Base-by-base conservation (phyloP, 306 rosid genomes). In the Leucaena leucocephala region DNA sequence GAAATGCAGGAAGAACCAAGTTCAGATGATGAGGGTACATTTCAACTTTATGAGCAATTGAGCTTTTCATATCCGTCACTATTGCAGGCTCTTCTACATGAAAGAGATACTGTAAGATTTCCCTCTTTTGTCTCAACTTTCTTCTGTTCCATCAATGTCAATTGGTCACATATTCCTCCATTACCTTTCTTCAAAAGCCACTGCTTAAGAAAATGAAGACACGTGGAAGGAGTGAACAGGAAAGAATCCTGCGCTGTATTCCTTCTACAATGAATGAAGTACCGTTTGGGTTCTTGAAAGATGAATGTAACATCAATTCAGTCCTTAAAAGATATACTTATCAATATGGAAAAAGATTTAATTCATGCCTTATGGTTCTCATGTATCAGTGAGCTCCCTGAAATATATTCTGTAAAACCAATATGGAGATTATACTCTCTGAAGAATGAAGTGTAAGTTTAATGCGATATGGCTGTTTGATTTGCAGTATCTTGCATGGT, bases 401-500 rank as follows among this genome's bases (percentile, higher is more conserved):
- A 22, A 54, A 2, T 52, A 0, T 17, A 6, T 54, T n/a, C 7
- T 6, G 21, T 15, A 16, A 15, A 6, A 14, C 19, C 68, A 13
- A 7, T 22, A 13, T 35, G 3, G 68, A 35, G 21, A 33, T 7
- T 34, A 35, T 63, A 15, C 68, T 14, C 21, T 63, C 35, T 63
- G 17, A 5, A 35, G 44, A 34, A 34, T n/a, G 12, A 67, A n/a
- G 17, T n/a, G 46, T 8, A 58, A 72, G 45, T 71, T 11, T 11
- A 12, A 48, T 44, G 58, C 7, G 67, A 54, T 15, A n/a, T n/a
- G 21, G 59, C 44, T 70, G 22, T 58, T 70, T 68, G 8, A 19
- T 77, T 81, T 76, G 68, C 89, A 95, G 98, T 95, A 91, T 82
- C 87, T 95, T 39, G 99, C 96, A 52, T 93, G 99, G 98, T 95